Percentiles rank a stretch among this genome's conserved stretches.
These are phyloP conservation scores for Talaromyces amestolkiae DNA, from an alignment of 2,329 filamentous ascomycete species.

Conservation along the genomic window DNA sequence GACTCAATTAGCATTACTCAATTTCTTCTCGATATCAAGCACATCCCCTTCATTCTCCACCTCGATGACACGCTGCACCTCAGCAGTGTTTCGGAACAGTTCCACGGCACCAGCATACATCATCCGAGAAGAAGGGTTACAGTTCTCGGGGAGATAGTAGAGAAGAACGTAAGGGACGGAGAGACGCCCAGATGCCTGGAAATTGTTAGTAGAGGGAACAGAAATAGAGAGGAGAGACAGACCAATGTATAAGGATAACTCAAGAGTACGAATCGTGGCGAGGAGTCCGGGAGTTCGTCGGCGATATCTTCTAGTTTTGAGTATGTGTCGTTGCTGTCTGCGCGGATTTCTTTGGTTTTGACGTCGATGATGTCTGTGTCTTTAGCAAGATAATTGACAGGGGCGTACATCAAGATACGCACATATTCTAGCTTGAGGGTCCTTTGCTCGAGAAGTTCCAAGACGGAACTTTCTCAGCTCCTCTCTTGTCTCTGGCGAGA, in stretches of 20 bases:
- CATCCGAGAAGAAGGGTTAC: constrained; percentile 85
- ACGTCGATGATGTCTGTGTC: constrained; percentile 81
- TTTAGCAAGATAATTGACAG: constrained; percentile 22
- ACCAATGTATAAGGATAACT: constrained; percentile 89
- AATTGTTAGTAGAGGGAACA: background rate
- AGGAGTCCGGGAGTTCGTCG: constrained; percentile 89
- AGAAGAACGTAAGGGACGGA: constrained; percentile 92
- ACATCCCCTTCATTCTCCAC: constrained; percentile 77
- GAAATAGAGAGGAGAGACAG: constrained; percentile 28
- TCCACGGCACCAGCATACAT: constrained; percentile 95
- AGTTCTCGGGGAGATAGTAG: constrained; percentile 91
- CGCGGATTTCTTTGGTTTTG: constrained; percentile 82
- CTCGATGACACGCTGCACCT: constrained; percentile 85
- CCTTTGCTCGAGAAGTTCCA: constrained; percentile 79
- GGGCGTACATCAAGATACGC: constrained; percentile 44
- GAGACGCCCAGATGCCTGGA: constrained; percentile 73
- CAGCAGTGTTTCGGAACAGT: constrained; percentile 86
- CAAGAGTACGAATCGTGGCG: constrained; percentile 83
- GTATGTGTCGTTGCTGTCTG: constrained; percentile 78
- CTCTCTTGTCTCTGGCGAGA: constrained; percentile 85
- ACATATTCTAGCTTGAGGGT: constrained; percentile 93
- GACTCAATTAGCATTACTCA: constrained; percentile 37
- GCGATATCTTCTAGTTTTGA: constrained; percentile 74
- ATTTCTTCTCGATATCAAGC: constrained; percentile 71
- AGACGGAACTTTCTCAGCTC: constrained; percentile 93